Conservation (phyloP, 73 alveolate species). For the Paramecium primaurelia region DNA sequence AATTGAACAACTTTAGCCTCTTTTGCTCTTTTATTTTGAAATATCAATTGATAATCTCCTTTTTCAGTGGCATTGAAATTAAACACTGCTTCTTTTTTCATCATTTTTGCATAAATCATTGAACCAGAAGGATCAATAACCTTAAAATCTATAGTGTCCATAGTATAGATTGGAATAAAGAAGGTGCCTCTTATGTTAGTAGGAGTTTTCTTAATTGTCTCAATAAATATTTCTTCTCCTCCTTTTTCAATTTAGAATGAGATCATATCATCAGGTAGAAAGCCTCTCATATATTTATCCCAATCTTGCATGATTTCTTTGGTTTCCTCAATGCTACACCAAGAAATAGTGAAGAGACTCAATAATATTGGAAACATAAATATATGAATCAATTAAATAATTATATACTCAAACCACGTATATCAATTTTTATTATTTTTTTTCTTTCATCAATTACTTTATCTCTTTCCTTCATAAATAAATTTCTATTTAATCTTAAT, state of each 20-base stretch:
- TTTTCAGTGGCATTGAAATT: neutral
- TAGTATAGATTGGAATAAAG: constrained; percentile 19
- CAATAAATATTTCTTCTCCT: constrained; percentile 26
- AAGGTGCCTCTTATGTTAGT: constrained; percentile 34
- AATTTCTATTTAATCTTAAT: neutral
- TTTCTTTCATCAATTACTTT: neutral
- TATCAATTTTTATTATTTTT: neutral
- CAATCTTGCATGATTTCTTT: constrained; percentile 36
- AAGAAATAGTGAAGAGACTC: neutral
- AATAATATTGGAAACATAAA: constrained; percentile 2
- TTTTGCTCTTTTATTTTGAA: constrained; percentile 28
- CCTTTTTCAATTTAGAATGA: constrained; percentile 14
- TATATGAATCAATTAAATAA: constrained; percentile 7
- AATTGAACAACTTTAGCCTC: constrained; percentile 16
- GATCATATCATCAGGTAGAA: constrained; percentile 41
- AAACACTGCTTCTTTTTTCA: constrained; percentile 46
- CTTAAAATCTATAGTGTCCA: constrained; percentile 33
- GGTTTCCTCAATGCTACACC: neutral
- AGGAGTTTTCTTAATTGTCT: neutral
- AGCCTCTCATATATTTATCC: constrained; percentile 51
- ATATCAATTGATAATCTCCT: constrained; percentile 23
- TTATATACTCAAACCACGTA: constrained; percentile 24
- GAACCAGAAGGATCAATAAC: constrained; percentile 45
- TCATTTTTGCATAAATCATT: constrained; percentile 38
- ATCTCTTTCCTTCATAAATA: neutral